Conservation (phyloP, 2,329 filamentous ascomycete species). For the Allantophomopsis lycopodina region DNA sequence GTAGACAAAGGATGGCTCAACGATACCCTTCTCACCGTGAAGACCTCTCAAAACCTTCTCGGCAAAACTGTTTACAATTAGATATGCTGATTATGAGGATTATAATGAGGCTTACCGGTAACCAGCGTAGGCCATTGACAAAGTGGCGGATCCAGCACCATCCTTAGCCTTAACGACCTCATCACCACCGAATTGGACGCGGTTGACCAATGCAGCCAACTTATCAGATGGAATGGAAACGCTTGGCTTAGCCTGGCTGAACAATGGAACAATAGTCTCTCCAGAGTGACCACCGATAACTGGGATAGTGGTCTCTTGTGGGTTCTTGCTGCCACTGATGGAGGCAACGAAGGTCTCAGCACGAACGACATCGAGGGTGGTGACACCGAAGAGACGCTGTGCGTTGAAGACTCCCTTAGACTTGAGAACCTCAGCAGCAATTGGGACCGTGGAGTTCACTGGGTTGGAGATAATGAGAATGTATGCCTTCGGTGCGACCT, state of each 20-base stretch:
- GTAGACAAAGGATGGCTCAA: slow-evolving; percentile 94
- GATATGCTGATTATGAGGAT: neutral
- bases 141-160: slow-evolving; percentile 75
- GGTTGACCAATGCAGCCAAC: slow-evolving; percentile 80
- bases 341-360: slow-evolving; percentile 92
- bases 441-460: slow-evolving; percentile 97
- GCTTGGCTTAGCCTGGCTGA: slow-evolving; percentile 75
- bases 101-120: slow-evolving; percentile 50
- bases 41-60: slow-evolving; percentile 81
- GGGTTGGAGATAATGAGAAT: slow-evolving; percentile 98
- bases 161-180: slow-evolving; percentile 95
- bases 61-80: slow-evolving; percentile 51
- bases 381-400: slow-evolving; percentile 95
- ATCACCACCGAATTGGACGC: slow-evolving; percentile 96
- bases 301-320: slow-evolving; percentile 71
- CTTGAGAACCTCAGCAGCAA: slow-evolving; percentile 95
- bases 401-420: slow-evolving; percentile 84
- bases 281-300: slow-evolving; percentile 96
- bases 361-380: slow-evolving; percentile 94
- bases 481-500: slow-evolving; percentile 84
- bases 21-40: slow-evolving; percentile 82
- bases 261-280: slow-evolving; percentile 93
- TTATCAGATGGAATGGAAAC: slow-evolving; percentile 79
- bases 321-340: slow-evolving; percentile 69
- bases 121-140: slow-evolving; percentile 92